These are phyloP conservation scores for Wallacemonas collosoma DNA, from an alignment of 208 protist species.

Conservation along the genomic window DNA sequence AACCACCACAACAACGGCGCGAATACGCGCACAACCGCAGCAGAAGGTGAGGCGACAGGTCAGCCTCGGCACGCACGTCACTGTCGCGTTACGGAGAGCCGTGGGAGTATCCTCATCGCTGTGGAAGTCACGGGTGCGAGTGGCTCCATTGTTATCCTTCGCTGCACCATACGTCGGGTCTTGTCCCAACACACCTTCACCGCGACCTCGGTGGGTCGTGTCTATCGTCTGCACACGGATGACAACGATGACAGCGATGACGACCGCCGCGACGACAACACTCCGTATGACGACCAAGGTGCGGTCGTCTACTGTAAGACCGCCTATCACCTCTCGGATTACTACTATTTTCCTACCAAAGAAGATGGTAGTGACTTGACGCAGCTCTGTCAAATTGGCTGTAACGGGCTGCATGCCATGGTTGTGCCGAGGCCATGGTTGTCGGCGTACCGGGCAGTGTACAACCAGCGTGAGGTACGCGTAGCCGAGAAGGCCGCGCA, in stretches of 20 bases:
- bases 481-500: neutral
- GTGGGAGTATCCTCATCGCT: neutral
- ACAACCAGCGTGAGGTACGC: neutral
- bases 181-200: too few relatives aligned
- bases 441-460: neutral
- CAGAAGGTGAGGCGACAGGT: neutral
- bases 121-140: neutral
- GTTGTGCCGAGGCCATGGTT: conserved; percentile 4
- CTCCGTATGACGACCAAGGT: neutral
- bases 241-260: neutral
- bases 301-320: neutral
- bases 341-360: neutral
- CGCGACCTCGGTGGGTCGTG: too few relatives aligned
- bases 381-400: neutral
- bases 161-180: neutral
- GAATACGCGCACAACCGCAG: neutral
- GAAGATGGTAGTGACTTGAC: neutral
- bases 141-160: neutral
- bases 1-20: neutral
- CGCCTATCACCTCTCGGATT: neutral
- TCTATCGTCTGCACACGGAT: neutral
- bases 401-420: neutral
- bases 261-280: neutral
- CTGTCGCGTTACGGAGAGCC: neutral
- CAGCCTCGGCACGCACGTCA: neutral